These are phyloP conservation scores for Ophiosphaerella narmari DNA, from an alignment of 2,329 filamentous ascomycete genomes.

Conservation along the genomic window DNA sequence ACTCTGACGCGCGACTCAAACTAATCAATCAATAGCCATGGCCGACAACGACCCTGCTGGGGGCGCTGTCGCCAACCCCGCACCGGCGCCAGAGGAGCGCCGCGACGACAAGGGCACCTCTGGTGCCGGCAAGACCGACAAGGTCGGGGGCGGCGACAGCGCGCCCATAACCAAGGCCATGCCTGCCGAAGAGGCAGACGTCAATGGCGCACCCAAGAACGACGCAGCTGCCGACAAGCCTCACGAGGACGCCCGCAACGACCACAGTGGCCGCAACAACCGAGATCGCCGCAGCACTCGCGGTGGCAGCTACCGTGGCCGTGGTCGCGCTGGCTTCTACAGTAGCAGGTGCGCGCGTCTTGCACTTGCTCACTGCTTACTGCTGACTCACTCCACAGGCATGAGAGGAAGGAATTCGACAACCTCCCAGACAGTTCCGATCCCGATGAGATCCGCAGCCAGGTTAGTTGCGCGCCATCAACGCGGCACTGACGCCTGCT, in stretches of 20 bases:
- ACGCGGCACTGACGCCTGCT: constrained; percentile 9
- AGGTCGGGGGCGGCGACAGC: constrained; percentile 4
- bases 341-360: constrained; percentile 16
- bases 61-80: constrained; percentile 23
- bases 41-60: constrained; percentile 26
- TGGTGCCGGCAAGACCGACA: constrained; percentile 8
- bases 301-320: constrained; percentile 1
- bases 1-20: constrained; percentile 9
- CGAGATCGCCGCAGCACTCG: constrained; percentile 8
- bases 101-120: constrained; percentile 11
- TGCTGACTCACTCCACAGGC: constrained; percentile 20
- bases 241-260: constrained; percentile 14
- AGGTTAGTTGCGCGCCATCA: constrained; percentile 58
- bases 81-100: constrained; percentile 7
- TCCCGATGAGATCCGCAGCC: constrained; percentile 78
- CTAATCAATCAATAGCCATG: constrained; percentile 18
- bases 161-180: constrained; percentile 6
- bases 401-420: constrained; percentile 37
- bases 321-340: constrained; percentile 23
- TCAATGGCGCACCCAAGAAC: constrained; percentile 22
- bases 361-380: neutral
- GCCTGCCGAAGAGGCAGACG: constrained; percentile 18
- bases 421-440: constrained; percentile 73
- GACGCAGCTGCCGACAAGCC: constrained; percentile 6
- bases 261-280: constrained; percentile 14